These are phyloP conservation scores for Populus hybrid DNA, from an alignment of 441 rosid species.

Conservation along the genomic window DNA sequence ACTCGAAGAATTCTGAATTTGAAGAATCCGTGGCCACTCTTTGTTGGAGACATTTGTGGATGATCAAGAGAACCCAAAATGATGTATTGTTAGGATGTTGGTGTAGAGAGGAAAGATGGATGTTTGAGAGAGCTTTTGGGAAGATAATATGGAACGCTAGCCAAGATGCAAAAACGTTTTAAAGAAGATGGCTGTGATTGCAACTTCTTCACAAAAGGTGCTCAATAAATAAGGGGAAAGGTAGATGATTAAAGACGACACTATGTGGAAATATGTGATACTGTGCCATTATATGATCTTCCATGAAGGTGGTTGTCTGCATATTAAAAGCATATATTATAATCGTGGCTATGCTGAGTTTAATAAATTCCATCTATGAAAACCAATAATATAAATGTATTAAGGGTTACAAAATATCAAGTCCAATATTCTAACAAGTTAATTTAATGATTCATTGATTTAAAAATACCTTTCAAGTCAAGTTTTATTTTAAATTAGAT, in stretches of 20 bases:
- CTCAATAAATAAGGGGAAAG: not conserved
- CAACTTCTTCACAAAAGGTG: not conserved
- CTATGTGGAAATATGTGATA: not conserved
- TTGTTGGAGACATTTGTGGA: conserved; percentile 23
- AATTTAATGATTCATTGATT: no score
- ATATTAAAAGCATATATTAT: no score
- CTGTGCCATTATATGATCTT: no score
- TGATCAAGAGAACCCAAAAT: not conserved
- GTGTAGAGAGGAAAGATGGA: not conserved
- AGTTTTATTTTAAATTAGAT: no score
- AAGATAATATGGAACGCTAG: not conserved
- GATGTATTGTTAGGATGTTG: not conserved
- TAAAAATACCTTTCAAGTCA: no score
- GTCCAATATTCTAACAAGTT: no score
- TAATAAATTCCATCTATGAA: no score
- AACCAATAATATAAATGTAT: no score
- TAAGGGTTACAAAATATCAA: no score
- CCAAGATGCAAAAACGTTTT: not conserved
- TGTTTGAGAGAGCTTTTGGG: not conserved
- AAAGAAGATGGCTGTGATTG: not conserved
- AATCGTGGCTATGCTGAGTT: no score
- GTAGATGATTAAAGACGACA: not conserved
- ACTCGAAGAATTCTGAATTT: conserved; percentile 21
- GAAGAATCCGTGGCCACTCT: conserved; percentile 30
- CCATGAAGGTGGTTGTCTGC: not conserved